Conservation (phyloP, 148 eudicot genomes). For the Gaultheria prostrata region DNA sequence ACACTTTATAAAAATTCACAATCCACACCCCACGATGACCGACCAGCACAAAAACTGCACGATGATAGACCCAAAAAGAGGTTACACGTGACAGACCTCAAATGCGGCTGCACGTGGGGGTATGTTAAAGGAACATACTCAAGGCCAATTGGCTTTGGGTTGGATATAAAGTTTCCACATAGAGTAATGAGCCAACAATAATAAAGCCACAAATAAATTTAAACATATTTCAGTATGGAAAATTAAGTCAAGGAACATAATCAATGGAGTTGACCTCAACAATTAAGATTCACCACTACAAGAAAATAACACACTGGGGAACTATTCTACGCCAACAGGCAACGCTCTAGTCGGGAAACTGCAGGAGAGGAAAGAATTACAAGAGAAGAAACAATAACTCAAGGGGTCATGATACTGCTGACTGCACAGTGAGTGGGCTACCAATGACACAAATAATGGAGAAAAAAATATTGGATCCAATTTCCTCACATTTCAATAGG, state of each 20-base stretch:
- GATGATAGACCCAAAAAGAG: no score
- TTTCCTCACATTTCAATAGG: neutral
- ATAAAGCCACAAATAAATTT: neutral
- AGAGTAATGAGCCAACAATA: neutral
- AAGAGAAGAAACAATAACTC: neutral
- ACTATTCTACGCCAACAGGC: neutral
- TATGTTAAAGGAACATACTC: no score
- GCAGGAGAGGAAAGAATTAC: neutral
- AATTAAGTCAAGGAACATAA: constrained; percentile 9
- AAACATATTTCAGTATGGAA: neutral
- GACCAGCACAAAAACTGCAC: no score
- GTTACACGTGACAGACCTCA: no score
- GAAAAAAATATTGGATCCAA: neutral
- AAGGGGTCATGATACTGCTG: neutral
- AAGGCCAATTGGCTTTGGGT: no score
- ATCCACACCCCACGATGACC: no score
- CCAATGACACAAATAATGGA: neutral
- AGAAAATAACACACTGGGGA: neutral
- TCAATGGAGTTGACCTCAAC: neutral
- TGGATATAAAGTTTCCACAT: no score
- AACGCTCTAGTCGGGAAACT: neutral
- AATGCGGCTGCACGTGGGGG: no score
- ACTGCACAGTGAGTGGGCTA: neutral
- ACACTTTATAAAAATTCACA: no score
- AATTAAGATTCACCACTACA: neutral